Base-by-base conservation (phyloP, 805 yeast genomes). In the Hanseniaspora pseudoguilliermondii region DNA sequence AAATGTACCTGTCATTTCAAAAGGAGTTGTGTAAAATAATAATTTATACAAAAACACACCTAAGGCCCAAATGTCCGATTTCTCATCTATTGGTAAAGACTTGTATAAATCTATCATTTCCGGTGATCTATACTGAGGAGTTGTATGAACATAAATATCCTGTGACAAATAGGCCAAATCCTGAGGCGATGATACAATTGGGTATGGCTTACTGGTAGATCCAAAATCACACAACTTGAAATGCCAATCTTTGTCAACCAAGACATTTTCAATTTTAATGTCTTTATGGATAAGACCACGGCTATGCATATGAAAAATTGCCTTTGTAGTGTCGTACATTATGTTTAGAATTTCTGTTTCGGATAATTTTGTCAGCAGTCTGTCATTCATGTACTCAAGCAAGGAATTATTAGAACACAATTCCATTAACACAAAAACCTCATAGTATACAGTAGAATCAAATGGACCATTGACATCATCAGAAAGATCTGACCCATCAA, bases 201-300 rank as follows among this genome's bases (percentile, higher is more conserved):
- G 76, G 21, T 62, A 59, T 50, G 68, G 63, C 21, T 58, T 55
- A 9, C 86, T 76, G 1, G 93, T 84, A 0, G 96, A 87, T 3
- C 98, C 98, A 70, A 93, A 93, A 71, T 93, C 98, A 64, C 95
- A 86, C 23, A 93, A 71, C 66, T 89, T 90, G 71, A 84, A 93
- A 61, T 76, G 75, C 58, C 82, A 80, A 2, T 75, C 66, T 3
- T 77, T 71, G 66, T 86, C 89, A 39, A 93, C 86, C 57, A 91
- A 73, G 20, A 91, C 96, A 68, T 91, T 93, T 66, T 91, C 97
- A 60, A 93, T 89, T 71, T 93, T 93, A 61, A 91, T 81, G 71
- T 93, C 97, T 47, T 97, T 76, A 69, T 91, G 98, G 55, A 91
- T 83, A 64, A 91, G 72, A 18, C 71, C 66, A 56, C 80, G 64